These are phyloP conservation scores for Neurospora pannonica DNA, from an alignment of 495 filamentous ascomycete genomes.

Conservation along the genomic window DNA sequence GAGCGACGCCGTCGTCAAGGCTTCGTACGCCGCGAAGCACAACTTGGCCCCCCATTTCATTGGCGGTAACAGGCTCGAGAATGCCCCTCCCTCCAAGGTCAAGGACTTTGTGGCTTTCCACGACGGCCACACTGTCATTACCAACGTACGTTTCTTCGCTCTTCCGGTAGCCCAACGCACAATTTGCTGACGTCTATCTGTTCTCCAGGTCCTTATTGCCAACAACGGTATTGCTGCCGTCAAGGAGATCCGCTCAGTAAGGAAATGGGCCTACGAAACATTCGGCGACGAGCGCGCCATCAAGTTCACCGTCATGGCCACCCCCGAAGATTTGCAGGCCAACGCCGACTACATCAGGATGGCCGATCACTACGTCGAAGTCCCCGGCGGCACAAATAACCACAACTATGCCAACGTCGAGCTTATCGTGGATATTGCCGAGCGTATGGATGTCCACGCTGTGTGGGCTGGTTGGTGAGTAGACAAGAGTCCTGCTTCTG, in stretches of 20 bases:
- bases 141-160: constrained; percentile 56
- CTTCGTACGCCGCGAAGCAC: constrained; percentile 63
- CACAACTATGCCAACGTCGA: constrained; percentile 99
- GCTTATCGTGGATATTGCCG: constrained; percentile 97
- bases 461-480: constrained; percentile 96
- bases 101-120: constrained; percentile 89
- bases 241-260: constrained; percentile 95
- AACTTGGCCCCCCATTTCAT: constrained; percentile 88
- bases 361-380: constrained; percentile 99
- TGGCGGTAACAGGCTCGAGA: constrained; percentile 78
- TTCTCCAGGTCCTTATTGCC: constrained; percentile 81
- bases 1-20: constrained; percentile 31
- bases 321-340: constrained; percentile 93
- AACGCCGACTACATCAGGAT: constrained; percentile 99
- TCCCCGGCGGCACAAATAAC: constrained; percentile 99
- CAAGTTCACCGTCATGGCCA: constrained; percentile 99
- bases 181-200: not conserved
- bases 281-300: constrained; percentile 97
- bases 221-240: constrained; percentile 99
- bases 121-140: constrained; percentile 95
- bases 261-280: constrained; percentile 99
- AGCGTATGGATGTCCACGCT: constrained; percentile 95
- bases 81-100: constrained; percentile 66
- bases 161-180: no score
- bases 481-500: constrained; percentile 15